Evolutionary conservation across 148 eudicot genomes (phyloP).

Genomic region (Chenopodium berlandieri): DNA sequence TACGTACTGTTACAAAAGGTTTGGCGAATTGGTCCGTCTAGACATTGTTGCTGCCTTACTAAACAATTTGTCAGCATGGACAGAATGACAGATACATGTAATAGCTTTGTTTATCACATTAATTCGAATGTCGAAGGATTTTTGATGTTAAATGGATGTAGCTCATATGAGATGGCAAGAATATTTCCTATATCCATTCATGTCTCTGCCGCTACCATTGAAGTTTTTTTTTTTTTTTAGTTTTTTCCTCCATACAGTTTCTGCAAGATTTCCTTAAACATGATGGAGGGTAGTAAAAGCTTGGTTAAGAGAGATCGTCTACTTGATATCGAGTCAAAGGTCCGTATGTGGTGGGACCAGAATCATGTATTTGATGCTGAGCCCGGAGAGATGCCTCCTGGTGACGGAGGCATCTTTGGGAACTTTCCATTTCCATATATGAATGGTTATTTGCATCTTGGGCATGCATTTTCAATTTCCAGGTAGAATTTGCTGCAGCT

Average conservation of each 20-base stretch:
- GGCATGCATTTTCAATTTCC: constrained; percentile 87
- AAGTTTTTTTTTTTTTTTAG: not conserved
- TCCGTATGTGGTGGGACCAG: constrained; percentile 60
- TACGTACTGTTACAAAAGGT: not conserved
- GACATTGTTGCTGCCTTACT: not conserved
- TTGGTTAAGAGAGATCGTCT: constrained; percentile 77
- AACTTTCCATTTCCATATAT: constrained; percentile 97
- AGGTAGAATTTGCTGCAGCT: constrained; percentile 88
- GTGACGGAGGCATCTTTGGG: constrained; percentile 65
- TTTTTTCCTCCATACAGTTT: constrained; percentile 30
- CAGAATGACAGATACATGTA: not conserved
- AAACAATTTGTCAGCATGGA: not conserved
- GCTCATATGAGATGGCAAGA: not conserved
- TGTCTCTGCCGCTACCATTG: not conserved
- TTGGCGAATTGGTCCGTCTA: not conserved
- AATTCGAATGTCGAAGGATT: not conserved
- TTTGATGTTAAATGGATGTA: not conserved
- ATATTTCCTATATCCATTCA: not conserved
- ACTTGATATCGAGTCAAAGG: constrained; percentile 60
- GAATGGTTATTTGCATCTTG: constrained; percentile 89
- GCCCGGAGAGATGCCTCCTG: constrained; percentile 50
- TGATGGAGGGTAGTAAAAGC: constrained; percentile 55
- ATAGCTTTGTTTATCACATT: not conserved
- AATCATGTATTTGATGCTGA: constrained; percentile 58
- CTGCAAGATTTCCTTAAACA: constrained; percentile 34